A percentile compares a stretch with the other conserved stretches of the same genome.
Conservation (phyloP, 768 basidiomycete genomes). For the Kwoniella dejecticola region DNA sequence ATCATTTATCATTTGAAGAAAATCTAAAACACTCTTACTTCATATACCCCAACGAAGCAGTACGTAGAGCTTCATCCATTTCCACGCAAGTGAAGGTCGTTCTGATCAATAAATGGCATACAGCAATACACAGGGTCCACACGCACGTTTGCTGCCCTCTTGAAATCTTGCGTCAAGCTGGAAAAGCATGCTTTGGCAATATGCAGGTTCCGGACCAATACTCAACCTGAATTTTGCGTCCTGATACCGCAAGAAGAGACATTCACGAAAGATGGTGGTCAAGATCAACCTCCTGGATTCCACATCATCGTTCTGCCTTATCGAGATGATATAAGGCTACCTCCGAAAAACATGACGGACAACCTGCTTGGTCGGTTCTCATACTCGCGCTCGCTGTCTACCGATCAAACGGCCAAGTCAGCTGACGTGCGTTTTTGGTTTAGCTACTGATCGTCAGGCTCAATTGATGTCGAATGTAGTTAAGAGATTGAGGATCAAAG, state of each 20-base stretch:
- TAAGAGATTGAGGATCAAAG: conserved; percentile 74
- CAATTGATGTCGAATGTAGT: conserved; percentile 73
- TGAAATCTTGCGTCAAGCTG: conserved; percentile 78
- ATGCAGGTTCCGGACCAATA: conserved; percentile 68
- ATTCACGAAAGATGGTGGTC: conserved; percentile 68
- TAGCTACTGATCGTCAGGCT: conserved; percentile 70
- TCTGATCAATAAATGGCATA: no score
- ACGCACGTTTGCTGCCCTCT: conserved; percentile 82
- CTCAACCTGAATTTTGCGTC: conserved; percentile 77
- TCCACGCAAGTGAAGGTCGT: no score
- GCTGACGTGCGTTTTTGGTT: conserved; percentile 1
- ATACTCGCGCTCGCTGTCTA: not conserved
- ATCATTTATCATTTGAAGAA: conserved; percentile 75
- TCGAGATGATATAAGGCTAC: conserved; percentile 86
- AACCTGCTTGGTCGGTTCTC: conserved; percentile 63
- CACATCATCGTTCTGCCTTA: conserved; percentile 92
- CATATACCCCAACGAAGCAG: conserved; percentile 88
- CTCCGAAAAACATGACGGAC: conserved; percentile 64
- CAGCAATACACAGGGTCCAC: conserved; percentile 78
- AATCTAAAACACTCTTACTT: conserved; percentile 90
- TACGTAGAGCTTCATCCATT: conserved; percentile 53
- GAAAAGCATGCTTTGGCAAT: conserved; percentile 79
- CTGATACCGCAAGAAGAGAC: conserved; percentile 76
- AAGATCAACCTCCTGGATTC: conserved; percentile 78
- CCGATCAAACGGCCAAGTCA: conserved; percentile 1